Evolutionary conservation across 2,329 filamentous ascomycete genomes (phyloP).

Genomic region (Macroventuria anomochaeta): DNA sequence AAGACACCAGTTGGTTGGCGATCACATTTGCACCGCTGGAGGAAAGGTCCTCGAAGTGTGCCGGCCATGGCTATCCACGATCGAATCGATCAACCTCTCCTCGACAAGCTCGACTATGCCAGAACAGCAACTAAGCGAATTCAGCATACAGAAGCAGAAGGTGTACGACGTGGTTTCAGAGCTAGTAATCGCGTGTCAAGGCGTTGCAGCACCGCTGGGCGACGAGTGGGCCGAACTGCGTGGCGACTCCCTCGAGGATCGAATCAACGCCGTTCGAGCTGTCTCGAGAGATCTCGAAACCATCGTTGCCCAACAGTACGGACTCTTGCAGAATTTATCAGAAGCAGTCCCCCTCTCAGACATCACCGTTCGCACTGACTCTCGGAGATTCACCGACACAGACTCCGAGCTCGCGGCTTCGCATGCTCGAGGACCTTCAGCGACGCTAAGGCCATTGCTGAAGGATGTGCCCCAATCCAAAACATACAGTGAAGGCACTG

Average conservation of each 20-base stretch:
- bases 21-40: slow-evolving; percentile 79
- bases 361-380: slow-evolving; percentile 32
- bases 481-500: slow-evolving; percentile 67
- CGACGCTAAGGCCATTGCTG: slow-evolving; percentile 54
- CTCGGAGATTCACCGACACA: slow-evolving; percentile 54
- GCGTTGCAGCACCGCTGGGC: slow-evolving; percentile 85
- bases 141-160: slow-evolving; percentile 88
- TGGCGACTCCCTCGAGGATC: slow-evolving; percentile 85
- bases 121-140: slow-evolving; percentile 85
- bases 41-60: slow-evolving; percentile 86
- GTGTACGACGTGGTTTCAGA: slow-evolving; percentile 94
- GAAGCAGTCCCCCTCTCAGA: slow-evolving; percentile 70
- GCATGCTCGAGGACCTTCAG: slow-evolving; percentile 41
- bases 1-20: slow-evolving; percentile 79
- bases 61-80: slow-evolving; percentile 84
- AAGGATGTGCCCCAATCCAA: slow-evolving; percentile 65
- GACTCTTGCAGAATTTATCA: slow-evolving; percentile 84
- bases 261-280: slow-evolving; percentile 78
- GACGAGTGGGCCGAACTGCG: slow-evolving; percentile 97
- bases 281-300: slow-evolving; percentile 83
- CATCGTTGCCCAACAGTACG: slow-evolving; percentile 84
- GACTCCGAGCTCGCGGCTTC: slow-evolving; percentile 46
- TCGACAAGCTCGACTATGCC: slow-evolving; percentile 78
- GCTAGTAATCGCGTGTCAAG: slow-evolving; percentile 84
- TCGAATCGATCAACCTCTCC: slow-evolving; percentile 91